Evolutionary conservation across 164 flowering plant species (phyloP).

Genomic region (grape (Vitis vinifera)): ASM3070453v1 NC_081811.1:1221501-1222000

Average conservation of each 20-base stretch:
- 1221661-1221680: no score
- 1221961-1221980: not conserved
- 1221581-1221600: slow-evolving; percentile 39
- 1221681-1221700: no score
- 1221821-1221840: not conserved
- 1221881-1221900: no score
- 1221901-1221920: no score
- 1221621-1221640: not conserved
- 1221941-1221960: no score
- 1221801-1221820: not conserved
- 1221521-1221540: slow-evolving; percentile 79
- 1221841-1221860: no score
- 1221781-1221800: not conserved
- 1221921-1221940: not conserved
- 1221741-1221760: not conserved
- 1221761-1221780: not conserved
- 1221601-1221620: not conserved
- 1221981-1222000: not conserved
- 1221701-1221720: not conserved
- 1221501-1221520: slow-evolving; percentile 69
- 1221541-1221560: slow-evolving; percentile 76
- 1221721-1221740: not conserved
- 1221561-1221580: slow-evolving; percentile 83
- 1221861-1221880: not conserved
- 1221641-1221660: no score